Conservation (phyloP, 2,329 filamentous ascomycete species). For the Calonectria pteridis region DNA sequence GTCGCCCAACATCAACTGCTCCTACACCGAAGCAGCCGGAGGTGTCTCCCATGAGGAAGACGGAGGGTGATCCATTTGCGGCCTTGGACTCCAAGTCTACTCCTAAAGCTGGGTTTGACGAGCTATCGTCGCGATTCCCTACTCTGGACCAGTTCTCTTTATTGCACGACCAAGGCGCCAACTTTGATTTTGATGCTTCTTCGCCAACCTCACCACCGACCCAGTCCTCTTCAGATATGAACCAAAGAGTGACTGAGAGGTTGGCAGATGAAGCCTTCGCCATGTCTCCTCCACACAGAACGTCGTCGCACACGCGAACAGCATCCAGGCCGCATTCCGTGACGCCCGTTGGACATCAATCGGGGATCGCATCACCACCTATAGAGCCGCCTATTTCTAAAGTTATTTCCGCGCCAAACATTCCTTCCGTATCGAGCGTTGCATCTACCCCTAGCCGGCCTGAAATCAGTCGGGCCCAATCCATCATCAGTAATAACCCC, state of each 20-base stretch:
- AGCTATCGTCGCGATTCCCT: slow-evolving; percentile 87
- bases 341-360: slow-evolving; percentile 42
- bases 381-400: slow-evolving; percentile 51
- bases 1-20: slow-evolving; percentile 67
- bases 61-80: slow-evolving; percentile 87
- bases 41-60: slow-evolving; percentile 73
- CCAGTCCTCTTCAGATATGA: slow-evolving; percentile 61
- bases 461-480: slow-evolving; percentile 71
- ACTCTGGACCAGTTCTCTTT: slow-evolving; percentile 94
- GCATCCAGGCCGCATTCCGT: slow-evolving; percentile 48
- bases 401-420: slow-evolving; percentile 52
- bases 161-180: slow-evolving; percentile 84
- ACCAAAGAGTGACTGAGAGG: slow-evolving; percentile 78
- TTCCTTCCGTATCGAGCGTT: slow-evolving; percentile 27
- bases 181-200: slow-evolving; percentile 84
- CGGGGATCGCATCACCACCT: slow-evolving; percentile 42
- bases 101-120: slow-evolving; percentile 72
- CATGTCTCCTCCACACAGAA: slow-evolving; percentile 48
- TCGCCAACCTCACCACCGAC: slow-evolving; percentile 62
- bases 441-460: slow-evolving; percentile 57
- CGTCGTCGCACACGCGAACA: slow-evolving; percentile 34
- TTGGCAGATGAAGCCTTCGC: slow-evolving; percentile 89
- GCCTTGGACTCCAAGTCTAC: slow-evolving; percentile 78
- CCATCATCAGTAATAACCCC: slow-evolving; percentile 73
- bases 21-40: slow-evolving; percentile 58